Evolutionary conservation across 805 yeast species (phyloP), one percentile per base, ranked within the genome.

Genomic region (Wickerhamiella slavikovae): DNA sequence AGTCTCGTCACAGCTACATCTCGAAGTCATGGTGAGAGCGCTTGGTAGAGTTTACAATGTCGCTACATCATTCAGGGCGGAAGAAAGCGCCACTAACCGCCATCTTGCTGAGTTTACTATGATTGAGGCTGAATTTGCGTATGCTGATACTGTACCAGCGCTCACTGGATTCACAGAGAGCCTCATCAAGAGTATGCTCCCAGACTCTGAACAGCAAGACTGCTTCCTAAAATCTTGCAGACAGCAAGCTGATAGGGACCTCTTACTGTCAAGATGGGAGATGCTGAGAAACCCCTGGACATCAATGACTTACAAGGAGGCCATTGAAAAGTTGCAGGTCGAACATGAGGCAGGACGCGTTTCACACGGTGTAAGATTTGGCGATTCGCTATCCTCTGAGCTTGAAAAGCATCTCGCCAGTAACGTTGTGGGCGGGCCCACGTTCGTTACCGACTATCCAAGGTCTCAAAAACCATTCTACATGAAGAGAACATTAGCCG

Each of bases 41-140:
- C 48, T 83, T 18, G 64, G 69, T 27, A 56, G 91, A 28, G 95
- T 76, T 1, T 89, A 93, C 89, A 70, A 92, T 0, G 45, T 85
- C 15, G 61, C 82, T 0, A 98, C 98, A 2, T 79, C 93, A 34
- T 89, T 89, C 48, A 60, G 99, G 38, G 96, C 98, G 1, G 99
- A 89, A 45, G 65, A 65, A 29, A 75, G 92, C 33, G 83, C 80
- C 45, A 89, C 99, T 0, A 77, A 71, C 42, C 62, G 98, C 29
- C 99, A 89, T 49, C 52, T 89, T 34, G 66, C 85, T 35, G 99
- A 89, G 50, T 89, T 89, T 49, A 89, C 95, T 95, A 83, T 89
- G 95, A 52, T 89, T 2, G 99, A 89, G 50, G 91, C 82, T 0
- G 99, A 89, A 47, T 51, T 80, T 14, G 70, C 79, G 6, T 77